Evolutionary conservation across 768 basidiomycete species (phyloP).

Genomic region (Mycena galericulata): DNA sequence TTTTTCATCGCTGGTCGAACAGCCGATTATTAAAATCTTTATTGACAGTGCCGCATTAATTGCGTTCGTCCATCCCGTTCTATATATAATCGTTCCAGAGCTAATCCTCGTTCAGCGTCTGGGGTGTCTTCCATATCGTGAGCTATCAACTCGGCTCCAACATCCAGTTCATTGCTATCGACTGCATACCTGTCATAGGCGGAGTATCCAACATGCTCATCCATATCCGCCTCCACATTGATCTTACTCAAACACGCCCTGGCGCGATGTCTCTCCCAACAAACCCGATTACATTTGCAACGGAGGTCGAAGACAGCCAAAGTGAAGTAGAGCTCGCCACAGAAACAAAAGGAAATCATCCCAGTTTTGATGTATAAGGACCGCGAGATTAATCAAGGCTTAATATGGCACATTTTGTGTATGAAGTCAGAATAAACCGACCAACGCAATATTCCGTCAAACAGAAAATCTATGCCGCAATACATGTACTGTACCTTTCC

Average conservation of each 20-base stretch:
- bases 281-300: too few species aligned
- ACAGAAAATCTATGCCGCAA: too few species aligned
- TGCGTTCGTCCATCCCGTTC: not conserved
- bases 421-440: too few species aligned
- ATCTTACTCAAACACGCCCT: not conserved
- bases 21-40: slow-evolving; percentile 9
- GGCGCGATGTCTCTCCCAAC: not conserved
- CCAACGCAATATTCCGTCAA: too few species aligned
- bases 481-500: too few species aligned
- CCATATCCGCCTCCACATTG: slow-evolving; percentile 13
- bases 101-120: too few species aligned
- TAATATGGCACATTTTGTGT: too few species aligned
- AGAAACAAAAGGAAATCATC: too few species aligned
- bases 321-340: too few species aligned
- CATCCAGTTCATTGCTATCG: slow-evolving; percentile 7
- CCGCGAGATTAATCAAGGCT: too few species aligned
- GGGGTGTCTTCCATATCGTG: not conserved
- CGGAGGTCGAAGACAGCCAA: too few species aligned
- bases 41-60: slow-evolving; percentile 2
- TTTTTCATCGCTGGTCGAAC: not conserved
- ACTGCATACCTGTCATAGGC: slow-evolving; percentile 6
- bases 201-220: slow-evolving; percentile 8
- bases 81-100: not conserved
- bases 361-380: too few species aligned
- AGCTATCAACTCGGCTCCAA: slow-evolving; percentile 14